phyloP scores from a whole-genome alignment of 306 rosid species.

The Sphenostylis stenocarpa region DNA sequence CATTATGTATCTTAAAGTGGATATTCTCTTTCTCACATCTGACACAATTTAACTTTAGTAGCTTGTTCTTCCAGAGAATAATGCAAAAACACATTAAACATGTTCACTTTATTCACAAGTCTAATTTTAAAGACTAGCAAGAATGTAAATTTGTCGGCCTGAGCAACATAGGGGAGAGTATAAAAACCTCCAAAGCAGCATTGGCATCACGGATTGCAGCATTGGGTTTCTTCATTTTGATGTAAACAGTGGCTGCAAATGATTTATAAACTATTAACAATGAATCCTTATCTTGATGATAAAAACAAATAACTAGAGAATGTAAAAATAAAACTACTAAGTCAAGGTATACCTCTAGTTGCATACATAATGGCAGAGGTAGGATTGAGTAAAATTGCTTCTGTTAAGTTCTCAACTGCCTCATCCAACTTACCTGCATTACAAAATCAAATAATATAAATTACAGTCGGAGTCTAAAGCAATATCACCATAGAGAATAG shows the following conservation, averaged over 20 bases:
- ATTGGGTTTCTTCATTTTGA: slow-evolving; percentile 90
- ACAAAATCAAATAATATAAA: slow-evolving; percentile 13
- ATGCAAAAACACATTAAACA: slow-evolving; percentile 5
- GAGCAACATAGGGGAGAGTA: background rate
- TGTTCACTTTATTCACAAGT: background rate
- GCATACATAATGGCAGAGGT: slow-evolving; percentile 88
- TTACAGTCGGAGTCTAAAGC: background rate
- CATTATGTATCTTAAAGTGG: background rate
- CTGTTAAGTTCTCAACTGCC: slow-evolving; percentile 70
- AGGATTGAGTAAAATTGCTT: slow-evolving; percentile 81
- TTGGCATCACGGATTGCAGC: slow-evolving; percentile 87
- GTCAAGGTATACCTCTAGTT: slow-evolving; percentile 62
- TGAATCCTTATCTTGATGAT: background rate
- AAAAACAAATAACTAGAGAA: slow-evolving; percentile 17
- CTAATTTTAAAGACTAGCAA: slow-evolving; percentile 13
- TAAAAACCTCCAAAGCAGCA: slow-evolving; percentile 86
- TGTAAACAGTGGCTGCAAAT: slow-evolving; percentile 72
- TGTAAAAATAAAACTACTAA: background rate
- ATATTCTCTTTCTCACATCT: background rate
- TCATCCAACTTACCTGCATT: slow-evolving; percentile 69
- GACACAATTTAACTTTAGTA: background rate
- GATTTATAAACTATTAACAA: slow-evolving; percentile 2
- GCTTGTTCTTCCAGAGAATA: background rate
- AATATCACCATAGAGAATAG: background rate
- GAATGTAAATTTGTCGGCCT: background rate